phyloP scores from a whole-genome alignment of 2,329 filamentous ascomycete genomes.

The Orbilia ellipsospora region DNA sequence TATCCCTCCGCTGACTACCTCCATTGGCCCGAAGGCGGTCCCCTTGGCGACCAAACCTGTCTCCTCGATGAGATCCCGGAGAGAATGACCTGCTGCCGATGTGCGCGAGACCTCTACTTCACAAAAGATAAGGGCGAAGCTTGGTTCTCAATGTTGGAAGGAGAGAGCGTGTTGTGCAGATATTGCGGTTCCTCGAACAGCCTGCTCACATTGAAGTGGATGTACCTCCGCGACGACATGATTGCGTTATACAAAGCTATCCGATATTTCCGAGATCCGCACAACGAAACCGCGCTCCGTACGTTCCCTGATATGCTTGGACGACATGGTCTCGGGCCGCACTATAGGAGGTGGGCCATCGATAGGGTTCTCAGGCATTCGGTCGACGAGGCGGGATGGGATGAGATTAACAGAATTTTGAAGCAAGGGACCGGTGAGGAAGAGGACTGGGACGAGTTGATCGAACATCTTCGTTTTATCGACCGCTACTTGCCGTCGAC shows the following conservation, averaged over 20 bases:
- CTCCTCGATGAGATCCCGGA: constrained; percentile 46
- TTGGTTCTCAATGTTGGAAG: constrained; percentile 44
- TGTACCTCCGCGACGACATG: constrained; percentile 48
- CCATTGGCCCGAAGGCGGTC: constrained; percentile 40
- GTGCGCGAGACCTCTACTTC: constrained; percentile 42
- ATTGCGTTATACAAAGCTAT: constrained; percentile 20
- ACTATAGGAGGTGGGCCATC: constrained; percentile 21
- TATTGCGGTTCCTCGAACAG: constrained; percentile 43
- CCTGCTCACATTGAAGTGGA: constrained; percentile 39
- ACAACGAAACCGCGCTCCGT: constrained; percentile 3
- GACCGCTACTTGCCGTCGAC: constrained; percentile 38
- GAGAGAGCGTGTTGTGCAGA: constrained; percentile 36
- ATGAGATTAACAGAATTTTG: constrained; percentile 8
- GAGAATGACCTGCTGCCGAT: constrained; percentile 41
- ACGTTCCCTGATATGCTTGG: constrained; percentile 39
- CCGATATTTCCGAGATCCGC: constrained; percentile 28
- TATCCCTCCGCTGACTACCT: constrained; percentile 31
- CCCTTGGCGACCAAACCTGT: constrained; percentile 14
- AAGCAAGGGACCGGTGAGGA: constrained; percentile 23
- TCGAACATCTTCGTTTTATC: constrained; percentile 10
- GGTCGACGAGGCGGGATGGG: constrained; percentile 22
- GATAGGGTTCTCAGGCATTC: constrained; percentile 42
- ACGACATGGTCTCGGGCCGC: constrained; percentile 26
- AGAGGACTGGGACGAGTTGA: constrained; percentile 37
- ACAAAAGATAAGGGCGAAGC: constrained; percentile 45